Evolutionary conservation across 352 stramenopile species (phyloP).

Genomic region (Phytophthora hybrid): DNA sequence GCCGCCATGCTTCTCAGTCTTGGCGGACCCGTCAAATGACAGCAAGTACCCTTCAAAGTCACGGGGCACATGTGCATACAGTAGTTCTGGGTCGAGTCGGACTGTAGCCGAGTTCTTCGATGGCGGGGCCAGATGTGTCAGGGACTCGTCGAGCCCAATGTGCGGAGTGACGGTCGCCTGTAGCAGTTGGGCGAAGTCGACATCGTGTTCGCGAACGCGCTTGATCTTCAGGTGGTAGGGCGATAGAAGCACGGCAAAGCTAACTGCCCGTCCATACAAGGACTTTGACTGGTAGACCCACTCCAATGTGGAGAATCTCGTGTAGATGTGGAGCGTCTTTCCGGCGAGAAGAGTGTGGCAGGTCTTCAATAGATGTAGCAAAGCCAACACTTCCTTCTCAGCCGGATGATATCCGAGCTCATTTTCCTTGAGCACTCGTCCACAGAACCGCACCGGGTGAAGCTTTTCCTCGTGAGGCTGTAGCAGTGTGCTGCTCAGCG

Average conservation of each 20-base stretch:
- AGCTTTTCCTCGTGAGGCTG: neutral
- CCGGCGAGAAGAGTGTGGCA: neutral
- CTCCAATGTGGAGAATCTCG: neutral
- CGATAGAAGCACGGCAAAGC: too few species aligned
- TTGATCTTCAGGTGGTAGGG: too few species aligned
- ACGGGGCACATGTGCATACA: neutral
- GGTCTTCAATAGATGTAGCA: neutral
- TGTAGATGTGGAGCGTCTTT: neutral
- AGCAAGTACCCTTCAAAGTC: neutral
- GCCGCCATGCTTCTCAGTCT: neutral
- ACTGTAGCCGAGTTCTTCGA: too few species aligned
- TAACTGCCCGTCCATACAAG: too few species aligned
- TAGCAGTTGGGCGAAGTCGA: too few species aligned
- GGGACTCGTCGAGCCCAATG: too few species aligned
- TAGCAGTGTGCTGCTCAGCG: neutral
- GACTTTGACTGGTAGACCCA: constrained; percentile 4
- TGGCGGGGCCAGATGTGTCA: too few species aligned
- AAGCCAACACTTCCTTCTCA: constrained; percentile 9
- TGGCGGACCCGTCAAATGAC: neutral
- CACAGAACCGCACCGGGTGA: neutral
- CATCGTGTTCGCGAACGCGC: too few species aligned
- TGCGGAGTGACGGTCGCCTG: too few species aligned
- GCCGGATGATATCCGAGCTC: constrained; percentile 1
- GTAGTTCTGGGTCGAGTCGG: too few species aligned
- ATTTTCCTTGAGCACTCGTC: constrained; percentile 5